Percentiles rank a stretch among this genome's conserved stretches.
These are phyloP conservation scores for Umbellularia californica DNA, from an alignment of 164 flowering plant species.

Conservation along the genomic window DNA sequence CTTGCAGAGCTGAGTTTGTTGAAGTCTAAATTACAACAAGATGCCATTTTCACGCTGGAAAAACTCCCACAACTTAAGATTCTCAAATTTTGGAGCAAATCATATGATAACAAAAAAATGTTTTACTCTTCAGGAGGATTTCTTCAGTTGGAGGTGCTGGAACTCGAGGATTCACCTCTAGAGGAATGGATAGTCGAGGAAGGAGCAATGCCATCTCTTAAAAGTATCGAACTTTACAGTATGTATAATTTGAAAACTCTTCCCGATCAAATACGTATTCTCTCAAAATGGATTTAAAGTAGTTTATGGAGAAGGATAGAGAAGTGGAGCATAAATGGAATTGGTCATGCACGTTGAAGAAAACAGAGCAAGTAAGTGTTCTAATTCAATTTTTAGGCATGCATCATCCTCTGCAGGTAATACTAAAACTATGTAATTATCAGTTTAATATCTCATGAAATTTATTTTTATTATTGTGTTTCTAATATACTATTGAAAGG, in stretches of 20 bases:
- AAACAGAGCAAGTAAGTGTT: too few species aligned
- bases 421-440: too few species aligned
- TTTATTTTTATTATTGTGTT: too few species aligned
- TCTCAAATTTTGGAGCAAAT: neutral
- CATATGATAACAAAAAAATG: neutral
- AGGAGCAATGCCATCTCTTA: neutral
- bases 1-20: neutral
- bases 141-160: neutral
- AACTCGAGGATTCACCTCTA: neutral
- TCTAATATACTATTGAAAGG: too few species aligned
- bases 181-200: neutral
- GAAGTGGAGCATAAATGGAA: too few species aligned
- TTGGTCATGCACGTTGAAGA: too few species aligned
- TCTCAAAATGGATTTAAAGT: too few species aligned
- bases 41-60: neutral
- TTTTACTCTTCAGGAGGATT: neutral
- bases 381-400: too few species aligned
- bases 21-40: neutral
- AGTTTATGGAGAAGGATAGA: too few species aligned
- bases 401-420: too few species aligned
- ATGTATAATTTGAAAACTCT: neutral
- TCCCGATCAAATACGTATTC: neutral
- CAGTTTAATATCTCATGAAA: too few species aligned
- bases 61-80: neutral
- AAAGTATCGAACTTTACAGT: neutral